These are phyloP conservation scores for Globisporangium sylvaticum DNA, from an alignment of 352 stramenopile genomes.

Conservation along the genomic window DNA sequence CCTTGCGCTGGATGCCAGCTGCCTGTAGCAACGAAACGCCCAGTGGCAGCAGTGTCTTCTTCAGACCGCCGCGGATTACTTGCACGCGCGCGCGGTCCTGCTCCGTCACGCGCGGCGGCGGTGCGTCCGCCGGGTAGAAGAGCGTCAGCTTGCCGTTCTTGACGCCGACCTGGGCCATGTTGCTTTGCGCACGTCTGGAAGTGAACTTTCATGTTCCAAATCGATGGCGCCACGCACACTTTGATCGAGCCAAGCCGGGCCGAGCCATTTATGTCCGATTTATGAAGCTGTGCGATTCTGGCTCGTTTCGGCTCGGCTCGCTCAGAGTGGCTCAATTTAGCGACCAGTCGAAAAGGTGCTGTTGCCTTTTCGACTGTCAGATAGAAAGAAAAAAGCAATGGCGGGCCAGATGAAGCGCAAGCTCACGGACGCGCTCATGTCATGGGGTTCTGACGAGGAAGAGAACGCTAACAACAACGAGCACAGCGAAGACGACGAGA, in stretches of 20 bases:
- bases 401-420: background rate
- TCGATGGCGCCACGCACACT: background rate
- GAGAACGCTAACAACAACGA: background rate
- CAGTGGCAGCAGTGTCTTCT: conserved; percentile 38
- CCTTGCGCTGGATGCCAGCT: conserved; percentile 27
- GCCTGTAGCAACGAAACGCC: conserved; percentile 36
- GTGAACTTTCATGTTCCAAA: no score
- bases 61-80: conserved; percentile 43
- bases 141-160: conserved; percentile 55
- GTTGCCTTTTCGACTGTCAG: background rate
- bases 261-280: background rate
- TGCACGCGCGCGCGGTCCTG: conserved; percentile 21
- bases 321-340: background rate
- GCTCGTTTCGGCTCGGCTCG: background rate
- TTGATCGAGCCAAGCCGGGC: background rate
- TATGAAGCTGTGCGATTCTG: background rate
- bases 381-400: background rate
- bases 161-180: conserved; percentile 43
- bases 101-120: conserved; percentile 8
- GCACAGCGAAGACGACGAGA: conserved; percentile 17
- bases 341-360: background rate
- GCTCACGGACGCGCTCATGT: conserved; percentile 14
- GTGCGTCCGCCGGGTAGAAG: conserved; percentile 26
- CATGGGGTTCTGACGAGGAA: background rate
- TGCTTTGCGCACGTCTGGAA: background rate